Base-by-base conservation (phyloP, 106 monocot species). In the Xerophyta viscosa region DNA sequence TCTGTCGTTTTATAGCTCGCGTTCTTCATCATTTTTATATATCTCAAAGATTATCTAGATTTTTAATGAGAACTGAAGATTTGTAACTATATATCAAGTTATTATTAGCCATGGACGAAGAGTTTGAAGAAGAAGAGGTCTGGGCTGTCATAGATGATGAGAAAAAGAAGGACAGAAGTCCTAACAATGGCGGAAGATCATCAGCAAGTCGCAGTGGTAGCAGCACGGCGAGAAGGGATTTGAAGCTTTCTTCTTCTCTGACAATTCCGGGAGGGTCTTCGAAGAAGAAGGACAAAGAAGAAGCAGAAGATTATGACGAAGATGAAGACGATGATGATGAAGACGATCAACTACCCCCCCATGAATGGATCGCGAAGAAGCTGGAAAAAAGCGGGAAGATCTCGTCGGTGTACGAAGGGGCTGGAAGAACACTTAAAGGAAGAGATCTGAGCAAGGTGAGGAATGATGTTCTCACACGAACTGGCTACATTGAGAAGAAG, bases 401-500 rank as follows among this genome's bases (percentile, higher is more conserved):
- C 0, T 75, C 63, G 51, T 68, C 75, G 9, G 52, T 75, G 44
- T 68, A 56, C 22, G 68, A 69, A 42, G 75, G 75, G 14, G 67
- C 28, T 7, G 74, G 74, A 57, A 62, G 74, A 50, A 74, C 74
- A 5, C 58, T 75, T 37, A 75, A 69, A 29, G 75, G 75, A 20
- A 62, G 75, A 24, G 75, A 75, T 25, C 62, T 75, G 18, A 64
- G 62, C 47, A 75, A 58, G 63, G 68, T 75, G 30, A 63, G 75
- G 68, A 75, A 56, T 31, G 75, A 62, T 37, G 58, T 75, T 31
- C 75, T 68, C 26, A 75, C 57, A 12, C 62, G 52, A 22, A 75
- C 75, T 31, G 75, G 75, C 10, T 75, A 68, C 48, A 22, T 75
- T 7, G 75, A 74, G 62, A 33, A 33, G 33, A 33, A 6, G 33